These are phyloP conservation scores for Mortierella claussenii DNA, from an alignment of 192 early-diverging fungal species.

Conservation along the genomic window DNA sequence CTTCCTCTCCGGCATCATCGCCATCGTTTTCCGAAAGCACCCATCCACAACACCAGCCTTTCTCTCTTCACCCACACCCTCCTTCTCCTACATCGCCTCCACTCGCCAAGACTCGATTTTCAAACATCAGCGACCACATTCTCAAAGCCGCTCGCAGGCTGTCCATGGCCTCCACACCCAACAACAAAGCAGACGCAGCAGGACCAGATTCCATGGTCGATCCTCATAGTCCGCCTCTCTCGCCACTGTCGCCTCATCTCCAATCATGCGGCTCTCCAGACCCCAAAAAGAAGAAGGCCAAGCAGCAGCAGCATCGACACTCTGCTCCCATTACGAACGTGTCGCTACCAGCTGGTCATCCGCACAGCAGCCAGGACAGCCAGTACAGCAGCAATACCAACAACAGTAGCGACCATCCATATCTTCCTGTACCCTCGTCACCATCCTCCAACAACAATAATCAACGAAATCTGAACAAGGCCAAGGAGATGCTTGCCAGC, in stretches of 20 bases:
- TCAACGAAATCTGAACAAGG: not conserved
- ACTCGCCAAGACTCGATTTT: slow-evolving; percentile 30
- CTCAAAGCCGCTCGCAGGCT: slow-evolving; percentile 42
- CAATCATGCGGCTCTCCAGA: slow-evolving; percentile 33
- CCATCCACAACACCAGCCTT: not conserved
- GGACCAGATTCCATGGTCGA: not conserved
- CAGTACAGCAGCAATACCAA: not conserved
- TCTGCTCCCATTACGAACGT: too few relatives aligned
- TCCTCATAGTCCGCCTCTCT: slow-evolving; percentile 8
- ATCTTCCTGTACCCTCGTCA: too few relatives aligned
- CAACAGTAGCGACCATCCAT: too few relatives aligned
- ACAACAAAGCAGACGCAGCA: slow-evolving; percentile 4
- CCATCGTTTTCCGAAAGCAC: too few relatives aligned
- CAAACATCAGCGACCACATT: slow-evolving; percentile 35
- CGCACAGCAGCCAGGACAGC: not conserved
- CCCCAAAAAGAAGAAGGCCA: slow-evolving; percentile 22
- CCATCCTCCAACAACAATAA: slow-evolving; percentile 5
- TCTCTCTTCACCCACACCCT: slow-evolving; percentile 2
- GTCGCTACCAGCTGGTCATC: too few relatives aligned
- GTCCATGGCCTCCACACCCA: slow-evolving; percentile 24
- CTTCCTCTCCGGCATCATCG: too few relatives aligned
- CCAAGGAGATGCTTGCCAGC: slow-evolving; percentile 8
- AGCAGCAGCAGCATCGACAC: too few relatives aligned
- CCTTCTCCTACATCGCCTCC: slow-evolving; percentile 26
- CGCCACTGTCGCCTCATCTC: too few relatives aligned